These are phyloP conservation scores for Cryptosporidium ubiquitum DNA, from an alignment of 169 alveolate genomes.

Conservation along the genomic window DNA sequence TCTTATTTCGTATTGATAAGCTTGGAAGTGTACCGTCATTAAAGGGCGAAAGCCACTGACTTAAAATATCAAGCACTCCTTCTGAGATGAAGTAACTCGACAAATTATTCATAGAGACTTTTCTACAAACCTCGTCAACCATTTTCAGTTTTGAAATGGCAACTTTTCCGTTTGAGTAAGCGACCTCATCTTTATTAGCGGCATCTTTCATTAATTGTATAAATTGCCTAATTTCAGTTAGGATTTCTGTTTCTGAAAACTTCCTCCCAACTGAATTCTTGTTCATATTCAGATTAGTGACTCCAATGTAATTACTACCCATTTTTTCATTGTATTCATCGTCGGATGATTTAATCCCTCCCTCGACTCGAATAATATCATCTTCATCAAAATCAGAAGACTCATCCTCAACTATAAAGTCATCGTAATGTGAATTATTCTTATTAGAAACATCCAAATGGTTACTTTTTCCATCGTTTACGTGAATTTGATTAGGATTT, in stretches of 20 bases:
- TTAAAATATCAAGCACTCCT: slow-evolving; percentile 85
- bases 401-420: slow-evolving; percentile 53
- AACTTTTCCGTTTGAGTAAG: slow-evolving; percentile 79
- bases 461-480: neutral
- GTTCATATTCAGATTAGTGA: neutral
- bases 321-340: slow-evolving; percentile 16
- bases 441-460: neutral
- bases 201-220: slow-evolving; percentile 57
- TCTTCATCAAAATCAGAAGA: slow-evolving; percentile 68
- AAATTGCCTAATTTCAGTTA: slow-evolving; percentile 35
- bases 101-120: slow-evolving; percentile 84
- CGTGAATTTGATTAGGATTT: neutral
- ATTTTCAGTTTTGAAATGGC: slow-evolving; percentile 85
- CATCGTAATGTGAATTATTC: neutral
- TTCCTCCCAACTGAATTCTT: neutral
- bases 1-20: slow-evolving; percentile 82
- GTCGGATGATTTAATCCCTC: slow-evolving; percentile 58
- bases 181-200: slow-evolving; percentile 29
- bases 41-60: slow-evolving; percentile 83
- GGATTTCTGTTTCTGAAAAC: slow-evolving; percentile 36
- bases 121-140: slow-evolving; percentile 81
- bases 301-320: neutral
- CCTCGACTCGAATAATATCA: slow-evolving; percentile 62
- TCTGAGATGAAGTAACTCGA: slow-evolving; percentile 84
- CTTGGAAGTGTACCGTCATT: slow-evolving; percentile 87